A percentile compares a stretch with the other conserved stretches of the same genome.
These are phyloP conservation scores for Penicillium sp. DNA, from an alignment of 2,329 filamentous ascomycete species.

Conservation along the genomic window DNA sequence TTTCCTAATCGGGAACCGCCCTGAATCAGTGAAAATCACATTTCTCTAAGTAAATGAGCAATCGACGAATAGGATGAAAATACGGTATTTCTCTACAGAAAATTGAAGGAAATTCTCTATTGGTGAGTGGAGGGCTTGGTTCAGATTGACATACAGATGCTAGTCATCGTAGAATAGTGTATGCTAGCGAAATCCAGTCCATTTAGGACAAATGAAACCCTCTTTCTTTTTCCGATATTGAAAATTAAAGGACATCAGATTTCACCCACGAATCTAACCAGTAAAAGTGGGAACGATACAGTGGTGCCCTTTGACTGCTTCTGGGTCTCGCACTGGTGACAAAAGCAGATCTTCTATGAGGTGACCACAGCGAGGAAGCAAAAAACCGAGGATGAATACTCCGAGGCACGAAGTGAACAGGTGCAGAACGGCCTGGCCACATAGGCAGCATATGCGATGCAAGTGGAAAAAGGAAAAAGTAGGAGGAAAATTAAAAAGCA, in stretches of 20 bases:
- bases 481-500: slow-evolving; percentile 13
- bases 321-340: background rate
- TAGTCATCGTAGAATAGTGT: slow-evolving; percentile 3
- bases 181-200: background rate
- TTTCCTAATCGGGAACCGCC: slow-evolving; percentile 23
- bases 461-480: slow-evolving; percentile 6
- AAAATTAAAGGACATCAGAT: background rate
- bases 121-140: slow-evolving; percentile 4
- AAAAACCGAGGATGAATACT: slow-evolving; percentile 2
- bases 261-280: background rate
- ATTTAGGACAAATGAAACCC: background rate
- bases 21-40: background rate
- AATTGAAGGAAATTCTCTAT: background rate
- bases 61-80: background rate
- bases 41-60: background rate
- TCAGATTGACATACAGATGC: slow-evolving; percentile 10
- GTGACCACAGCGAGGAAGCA: slow-evolving; percentile 2
- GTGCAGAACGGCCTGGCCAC: slow-evolving; percentile 11
- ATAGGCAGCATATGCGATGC: slow-evolving; percentile 13
- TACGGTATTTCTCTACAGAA: background rate
- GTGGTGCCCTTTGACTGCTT: background rate
- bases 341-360: slow-evolving; percentile 11
- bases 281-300: background rate
- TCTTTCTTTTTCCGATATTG: background rate
- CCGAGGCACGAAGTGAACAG: background rate